Base-by-base conservation (phyloP, 2,329 filamentous ascomycete genomes). In the Rhinocladiella similis region DNA sequence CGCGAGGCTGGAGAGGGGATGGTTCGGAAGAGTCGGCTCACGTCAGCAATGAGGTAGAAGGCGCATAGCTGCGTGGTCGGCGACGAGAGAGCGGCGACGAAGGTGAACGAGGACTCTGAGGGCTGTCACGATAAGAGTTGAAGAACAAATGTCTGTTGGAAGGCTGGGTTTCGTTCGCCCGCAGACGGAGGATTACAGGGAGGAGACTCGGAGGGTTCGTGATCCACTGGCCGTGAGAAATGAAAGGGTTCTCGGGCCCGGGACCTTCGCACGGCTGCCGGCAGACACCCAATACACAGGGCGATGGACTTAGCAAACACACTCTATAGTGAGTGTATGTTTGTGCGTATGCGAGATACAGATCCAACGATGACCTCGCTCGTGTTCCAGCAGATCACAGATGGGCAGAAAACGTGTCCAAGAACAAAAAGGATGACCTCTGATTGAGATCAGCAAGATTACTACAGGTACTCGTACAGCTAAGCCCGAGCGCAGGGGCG, bases 21-120 rank as follows among this genome's bases (percentile, higher is more conserved):
- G 19, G 29, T 48, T 52, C 60, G 60, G 60, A 63, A 61, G 50
- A 52, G 55, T 60, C 55, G 60, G 60, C 60, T 63, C 60, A 63
- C 60, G 60, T 63, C 60, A 63, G 60, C 60, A 58, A 48, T 39
- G 16, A 9, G 42, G 45, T 22, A 54, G 50, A 58, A 39, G 46
- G 55, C 53, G 55, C 60, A 63, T 63, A 27, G 41, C 56, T 57
- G 56, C 42, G 41, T 27, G 25, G 20, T 46, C 19, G 43, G 43
- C 43, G 43, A 46, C 27, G 49, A 35, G 16, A 29, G 9, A 48
- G 41, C 45, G 50, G 27, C 27, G 46, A 25, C 18, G 59, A 51
- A 51, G 52, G 46, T 52, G 53, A 33, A 47, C 50, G 51, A 57
- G 19, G 39, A 36, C 19, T 52, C 13, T 50, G 56, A 27, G 20